phyloP scores from a whole-genome alignment of 371 early-diverging fungal species.

The Actinomucor elegans region DNA sequence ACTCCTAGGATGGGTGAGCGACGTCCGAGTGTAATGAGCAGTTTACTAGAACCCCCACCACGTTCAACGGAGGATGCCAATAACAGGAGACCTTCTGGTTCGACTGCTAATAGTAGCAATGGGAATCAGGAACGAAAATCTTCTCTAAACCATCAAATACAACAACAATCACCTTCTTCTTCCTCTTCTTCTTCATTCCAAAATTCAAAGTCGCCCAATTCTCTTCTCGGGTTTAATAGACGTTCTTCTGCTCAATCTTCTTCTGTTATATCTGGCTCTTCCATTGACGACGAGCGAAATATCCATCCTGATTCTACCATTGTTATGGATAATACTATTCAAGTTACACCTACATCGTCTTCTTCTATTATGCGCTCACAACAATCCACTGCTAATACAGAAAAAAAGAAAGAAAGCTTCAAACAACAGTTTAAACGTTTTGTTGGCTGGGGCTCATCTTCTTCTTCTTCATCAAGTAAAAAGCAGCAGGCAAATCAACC shows the following conservation, averaged over 20 bases:
- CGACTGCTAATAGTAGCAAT: conserved; percentile 1
- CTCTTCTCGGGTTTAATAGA: conserved; percentile 1
- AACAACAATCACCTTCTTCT: conserved; percentile 14
- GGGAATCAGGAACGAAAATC: conserved; percentile 31
- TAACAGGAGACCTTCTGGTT: conserved; percentile 18
- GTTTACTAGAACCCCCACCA: conserved; percentile 9
- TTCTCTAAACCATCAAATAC: conserved; percentile 20
- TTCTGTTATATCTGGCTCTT: conserved; percentile 17
- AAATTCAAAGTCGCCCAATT: conserved; percentile 9
- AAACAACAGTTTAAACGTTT: conserved; percentile 43
- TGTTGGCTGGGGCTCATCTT: conserved; percentile 44
- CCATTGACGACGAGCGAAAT: background rate
- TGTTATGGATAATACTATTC: conserved; percentile 1
- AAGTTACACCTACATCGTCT: conserved; percentile 17
- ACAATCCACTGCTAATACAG: background rate
- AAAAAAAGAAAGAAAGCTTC: conserved; percentile 31
- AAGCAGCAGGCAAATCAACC: background rate
- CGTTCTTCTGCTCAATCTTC: conserved; percentile 16
- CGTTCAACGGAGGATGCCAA: conserved; percentile 19
- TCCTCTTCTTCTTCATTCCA: conserved; percentile 31
- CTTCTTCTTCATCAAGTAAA: background rate
- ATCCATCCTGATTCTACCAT: background rate
- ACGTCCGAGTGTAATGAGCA: conserved; percentile 16
- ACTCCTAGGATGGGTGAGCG: conserved; percentile 23
- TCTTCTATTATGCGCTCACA: conserved; percentile 15